Evolutionary conservation across 306 rosid genomes (phyloP).

Genomic region (Cucurbita ficifolia): DNA sequence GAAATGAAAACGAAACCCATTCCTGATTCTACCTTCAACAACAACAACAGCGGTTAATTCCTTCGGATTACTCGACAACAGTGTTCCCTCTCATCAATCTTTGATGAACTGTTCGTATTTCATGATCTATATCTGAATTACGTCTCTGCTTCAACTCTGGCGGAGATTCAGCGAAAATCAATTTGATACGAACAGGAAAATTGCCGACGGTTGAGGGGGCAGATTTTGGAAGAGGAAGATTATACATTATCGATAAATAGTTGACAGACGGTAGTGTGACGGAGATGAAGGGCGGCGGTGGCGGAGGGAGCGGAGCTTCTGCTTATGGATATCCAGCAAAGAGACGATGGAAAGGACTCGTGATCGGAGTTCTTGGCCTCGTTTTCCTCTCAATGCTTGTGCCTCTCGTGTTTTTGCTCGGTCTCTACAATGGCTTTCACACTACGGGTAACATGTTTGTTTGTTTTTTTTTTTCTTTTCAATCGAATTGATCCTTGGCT

Average conservation of each 20-base stretch:
- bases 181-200: not conserved
- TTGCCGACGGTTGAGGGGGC: not conserved
- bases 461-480: not conserved
- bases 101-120: not conserved
- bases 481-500: not conserved
- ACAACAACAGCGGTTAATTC: not conserved
- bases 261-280: not conserved
- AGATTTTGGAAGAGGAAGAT: not conserved
- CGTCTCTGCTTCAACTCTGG: not conserved
- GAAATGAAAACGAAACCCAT: not conserved
- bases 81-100: not conserved
- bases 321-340: constrained; percentile 43
- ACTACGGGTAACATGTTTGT: constrained; percentile 36
- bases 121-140: not conserved
- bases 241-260: not conserved
- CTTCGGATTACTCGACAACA: not conserved
- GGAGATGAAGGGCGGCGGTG: constrained; percentile 11
- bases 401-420: constrained; percentile 86
- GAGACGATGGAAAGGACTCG: constrained; percentile 80
- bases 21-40: not conserved
- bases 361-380: constrained; percentile 72
- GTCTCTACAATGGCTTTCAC: constrained; percentile 84
- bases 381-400: constrained; percentile 94
- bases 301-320: constrained; percentile 35
- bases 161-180: not conserved